phyloP scores from a whole-genome alignment of 768 basidiomycete genomes.

The Vishniacozyma victoriae region DNA sequence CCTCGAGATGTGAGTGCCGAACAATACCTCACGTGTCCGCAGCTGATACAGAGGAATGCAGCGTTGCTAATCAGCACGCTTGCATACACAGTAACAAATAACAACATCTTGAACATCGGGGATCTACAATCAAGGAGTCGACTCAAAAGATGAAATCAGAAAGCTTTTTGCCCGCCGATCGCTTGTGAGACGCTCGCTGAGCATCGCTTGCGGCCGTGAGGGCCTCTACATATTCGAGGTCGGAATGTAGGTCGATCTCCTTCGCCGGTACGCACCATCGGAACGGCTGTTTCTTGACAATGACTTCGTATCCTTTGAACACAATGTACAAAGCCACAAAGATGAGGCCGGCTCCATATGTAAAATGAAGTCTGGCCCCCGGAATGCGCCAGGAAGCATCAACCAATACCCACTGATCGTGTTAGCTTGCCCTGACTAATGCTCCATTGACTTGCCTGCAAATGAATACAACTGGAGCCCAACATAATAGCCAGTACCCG shows the following conservation, averaged over 20 bases:
- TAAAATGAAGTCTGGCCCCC: neutral
- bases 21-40: no score
- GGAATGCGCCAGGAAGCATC: neutral
- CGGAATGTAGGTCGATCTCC: neutral
- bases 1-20: no score
- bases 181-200: neutral
- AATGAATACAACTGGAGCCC: slow-evolving; percentile 10
- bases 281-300: neutral
- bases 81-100: no score
- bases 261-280: neutral
- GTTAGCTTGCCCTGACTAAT: neutral
- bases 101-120: no score
- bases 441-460: slow-evolving; percentile 6
- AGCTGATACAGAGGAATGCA: no score
- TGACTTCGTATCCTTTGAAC: neutral
- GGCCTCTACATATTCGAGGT: neutral
- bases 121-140: no score
- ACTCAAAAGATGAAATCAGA: neutral
- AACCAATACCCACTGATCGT: neutral
- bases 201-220: neutral
- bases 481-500: slow-evolving; percentile 3
- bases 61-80: no score
- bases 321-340: neutral
- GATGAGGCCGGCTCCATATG: neutral
- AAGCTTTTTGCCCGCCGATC: neutral